phyloP scores from a whole-genome alignment of 2,329 filamentous ascomycete genomes.

The Magnaporthales sp. region DNA sequence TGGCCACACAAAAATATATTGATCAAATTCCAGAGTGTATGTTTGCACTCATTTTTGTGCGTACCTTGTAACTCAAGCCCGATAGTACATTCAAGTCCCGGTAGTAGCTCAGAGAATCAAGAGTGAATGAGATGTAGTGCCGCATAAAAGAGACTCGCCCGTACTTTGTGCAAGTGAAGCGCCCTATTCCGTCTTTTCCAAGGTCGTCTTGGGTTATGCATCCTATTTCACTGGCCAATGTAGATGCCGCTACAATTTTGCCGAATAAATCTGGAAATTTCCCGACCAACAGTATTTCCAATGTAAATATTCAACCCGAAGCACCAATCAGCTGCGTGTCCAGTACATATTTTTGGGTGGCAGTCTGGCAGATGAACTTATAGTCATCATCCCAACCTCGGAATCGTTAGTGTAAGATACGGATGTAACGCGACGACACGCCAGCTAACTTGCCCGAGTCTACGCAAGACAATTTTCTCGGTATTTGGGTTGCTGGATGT shows the following conservation, averaged over 20 bases:
- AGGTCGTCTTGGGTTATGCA: no score
- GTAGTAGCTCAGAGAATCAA: background rate
- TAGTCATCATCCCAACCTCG: background rate
- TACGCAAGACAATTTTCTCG: background rate
- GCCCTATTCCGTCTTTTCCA: no score
- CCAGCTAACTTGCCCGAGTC: background rate
- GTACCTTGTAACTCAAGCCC: no score
- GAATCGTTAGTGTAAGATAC: background rate
- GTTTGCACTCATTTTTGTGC: background rate
- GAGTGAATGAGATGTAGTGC: background rate
- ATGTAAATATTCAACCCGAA: background rate
- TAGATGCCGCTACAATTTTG: no score
- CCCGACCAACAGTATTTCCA: no score
- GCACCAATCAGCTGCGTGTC: background rate
- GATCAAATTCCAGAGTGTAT: background rate
- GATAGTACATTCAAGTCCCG: background rate
- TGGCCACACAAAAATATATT: background rate
- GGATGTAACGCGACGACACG: background rate
- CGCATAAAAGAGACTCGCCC: background rate
- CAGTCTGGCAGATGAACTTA: background rate
- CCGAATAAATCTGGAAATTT: no score
- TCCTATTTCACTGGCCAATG: no score
- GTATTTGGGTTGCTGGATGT: background rate
- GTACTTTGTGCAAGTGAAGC: background rate
- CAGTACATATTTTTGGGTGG: background rate